Evolutionary conservation across 1,139 yeast species (phyloP), one percentile per base, ranked within the genome.

Genomic region (Blastobotrys raffinosifermentans): DNA sequence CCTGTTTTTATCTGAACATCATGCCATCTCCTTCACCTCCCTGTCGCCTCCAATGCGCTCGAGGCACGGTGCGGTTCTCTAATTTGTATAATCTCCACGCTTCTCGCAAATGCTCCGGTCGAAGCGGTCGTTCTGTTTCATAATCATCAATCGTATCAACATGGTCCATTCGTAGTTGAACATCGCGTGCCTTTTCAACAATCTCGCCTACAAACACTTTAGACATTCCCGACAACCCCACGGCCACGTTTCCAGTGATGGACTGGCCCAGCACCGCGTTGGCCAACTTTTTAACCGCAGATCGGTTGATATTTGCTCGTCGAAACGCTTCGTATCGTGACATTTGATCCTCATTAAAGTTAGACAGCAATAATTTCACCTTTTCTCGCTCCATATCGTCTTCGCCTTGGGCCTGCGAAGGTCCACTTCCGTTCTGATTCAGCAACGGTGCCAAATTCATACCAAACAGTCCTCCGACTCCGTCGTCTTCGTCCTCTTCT

Each of bases 161-260:
- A 8, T 38, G 46, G 18, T 58, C 58, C 54, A 50, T 50, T 13
- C 59, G 47, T 19, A 39, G 47, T 40, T 64, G 67, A 1, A 81
- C 75, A 40, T 77, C 83, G 44, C 81, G 69, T 0, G 96, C 94
- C 51, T 75, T 70, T 43, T 91, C 94, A 16, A 89, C 80, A 6
- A 89, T 72, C 50, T 91, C 96, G 8, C 96, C 94, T 10, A 87
- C 72, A 57, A 84, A 82, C 55, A 85, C 84, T 56, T 89, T 89
- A 2, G 94, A 81, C 40, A 87, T 73, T 58, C 96, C 96, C 6
- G 93, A 86, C 35, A 89, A 62, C 4, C 87, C 79, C 34, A 84
- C 78, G 0, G 95, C 85, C 14, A 87, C 80, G 46, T 83, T 84
- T 41, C 76, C 86, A 1, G 93, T 80, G n/a, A 87, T 77, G 31